Evolutionary conservation across 2,329 filamentous ascomycete species (phyloP).

Genomic region (Juglanconis sp.): DNA sequence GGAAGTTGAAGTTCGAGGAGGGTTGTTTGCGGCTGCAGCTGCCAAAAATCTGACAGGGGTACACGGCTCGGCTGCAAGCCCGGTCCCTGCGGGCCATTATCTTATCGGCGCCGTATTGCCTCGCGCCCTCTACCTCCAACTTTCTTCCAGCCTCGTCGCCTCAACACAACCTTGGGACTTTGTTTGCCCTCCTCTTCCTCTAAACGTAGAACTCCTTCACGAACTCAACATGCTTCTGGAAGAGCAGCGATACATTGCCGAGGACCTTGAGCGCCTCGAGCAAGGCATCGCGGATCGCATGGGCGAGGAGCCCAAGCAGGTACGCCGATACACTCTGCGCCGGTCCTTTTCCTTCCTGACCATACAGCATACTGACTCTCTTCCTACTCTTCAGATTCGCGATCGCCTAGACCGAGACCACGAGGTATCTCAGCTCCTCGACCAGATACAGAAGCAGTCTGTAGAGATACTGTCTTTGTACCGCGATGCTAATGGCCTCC

Average conservation of each 20-base stretch:
- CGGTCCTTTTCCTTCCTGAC: background rate
- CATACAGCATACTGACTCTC: constrained; percentile 15
- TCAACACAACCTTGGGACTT: background rate
- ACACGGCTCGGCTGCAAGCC: background rate
- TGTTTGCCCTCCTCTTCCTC: too few relatives aligned
- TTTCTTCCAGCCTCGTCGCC: background rate
- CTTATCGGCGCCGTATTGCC: constrained; percentile 11
- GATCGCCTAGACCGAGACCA: constrained; percentile 89
- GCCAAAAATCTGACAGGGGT: constrained; percentile 18
- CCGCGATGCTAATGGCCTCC: constrained; percentile 69
- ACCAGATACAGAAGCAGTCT: constrained; percentile 85
- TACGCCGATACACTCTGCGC: constrained; percentile 33
- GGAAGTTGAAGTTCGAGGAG: constrained; percentile 1
- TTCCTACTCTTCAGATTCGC: constrained; percentile 60
- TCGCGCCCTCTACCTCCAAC: background rate
- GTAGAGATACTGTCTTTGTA: constrained; percentile 78
- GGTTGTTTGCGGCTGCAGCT: constrained; percentile 4
- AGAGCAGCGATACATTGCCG: constrained; percentile 89
- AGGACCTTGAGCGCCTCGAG: constrained; percentile 94
- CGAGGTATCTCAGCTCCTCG: constrained; percentile 81
- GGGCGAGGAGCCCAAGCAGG: constrained; percentile 82
- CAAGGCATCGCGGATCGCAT: constrained; percentile 89
- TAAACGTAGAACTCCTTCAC: background rate
- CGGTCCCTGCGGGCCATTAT: constrained; percentile 8
- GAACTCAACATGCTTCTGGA: constrained; percentile 70